Percentiles rank a stretch among this genome's conserved stretches.
These are phyloP conservation scores for Plantago major DNA, from an alignment of 257 asterid species.

Conservation along the genomic window DNA sequence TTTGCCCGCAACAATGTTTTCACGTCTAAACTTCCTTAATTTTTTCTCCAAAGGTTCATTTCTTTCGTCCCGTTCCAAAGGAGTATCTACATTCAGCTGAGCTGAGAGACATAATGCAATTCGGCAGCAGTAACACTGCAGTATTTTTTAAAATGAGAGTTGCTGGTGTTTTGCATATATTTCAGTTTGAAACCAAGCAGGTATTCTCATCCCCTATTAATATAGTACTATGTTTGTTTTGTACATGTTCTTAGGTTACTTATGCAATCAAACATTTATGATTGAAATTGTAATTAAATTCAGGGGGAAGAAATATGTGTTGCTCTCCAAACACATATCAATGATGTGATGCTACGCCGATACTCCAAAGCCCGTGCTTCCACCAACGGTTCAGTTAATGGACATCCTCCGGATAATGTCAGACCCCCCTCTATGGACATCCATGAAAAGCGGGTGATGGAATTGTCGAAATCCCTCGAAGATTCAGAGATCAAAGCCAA, in stretches of 20 bases:
- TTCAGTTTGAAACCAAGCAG: conserved; percentile 98
- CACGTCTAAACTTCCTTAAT: conserved; percentile 25
- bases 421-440: conserved; percentile 47
- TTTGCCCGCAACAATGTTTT: conserved; percentile 2
- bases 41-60: conserved; percentile 64
- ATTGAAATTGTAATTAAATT: conserved; percentile 21
- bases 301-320: conserved; percentile 99
- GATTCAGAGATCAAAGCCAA: conserved; percentile 65
- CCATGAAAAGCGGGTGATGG: conserved; percentile 70
- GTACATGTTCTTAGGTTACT: background rate
- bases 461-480: conserved; percentile 79
- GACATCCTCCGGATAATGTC: conserved; percentile 48
- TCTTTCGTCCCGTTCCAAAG: conserved; percentile 98
- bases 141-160: conserved; percentile 99
- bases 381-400: conserved; percentile 70
- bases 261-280: conserved; percentile 6
- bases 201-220: conserved; percentile 26
- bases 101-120: conserved; percentile 97
- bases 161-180: conserved; percentile 95
- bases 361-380: conserved; percentile 93
- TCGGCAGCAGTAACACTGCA: conserved; percentile 98
- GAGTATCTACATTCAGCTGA: conserved; percentile 98
- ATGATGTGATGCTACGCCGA: conserved; percentile 95
- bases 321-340: conserved; percentile 99
- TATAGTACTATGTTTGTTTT: background rate